A percentile compares a stretch with the other conserved stretches of the same genome.
Evolutionary conservation across 768 basidiomycete genomes (phyloP).

Genomic region (Clitopilus hobsonii): DNA sequence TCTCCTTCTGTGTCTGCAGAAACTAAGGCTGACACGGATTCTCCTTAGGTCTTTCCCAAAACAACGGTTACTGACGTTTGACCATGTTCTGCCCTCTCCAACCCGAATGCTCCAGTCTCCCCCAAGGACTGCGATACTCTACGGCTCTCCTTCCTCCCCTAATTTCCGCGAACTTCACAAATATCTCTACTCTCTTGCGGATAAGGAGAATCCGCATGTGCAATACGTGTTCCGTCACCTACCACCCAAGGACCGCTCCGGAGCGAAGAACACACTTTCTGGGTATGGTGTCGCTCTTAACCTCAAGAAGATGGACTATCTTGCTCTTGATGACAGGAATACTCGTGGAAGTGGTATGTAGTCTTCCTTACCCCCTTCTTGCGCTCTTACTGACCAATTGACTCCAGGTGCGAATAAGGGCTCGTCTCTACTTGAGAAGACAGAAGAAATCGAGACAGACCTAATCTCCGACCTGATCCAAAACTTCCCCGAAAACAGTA

Average conservation of each 20-base stretch:
- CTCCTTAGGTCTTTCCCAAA: slow-evolving; percentile 24
- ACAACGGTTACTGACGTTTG: slow-evolving; percentile 64
- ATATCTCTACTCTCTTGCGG: slow-evolving; percentile 51
- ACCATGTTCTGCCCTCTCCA: slow-evolving; percentile 64
- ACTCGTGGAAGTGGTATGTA: slow-evolving; percentile 17
- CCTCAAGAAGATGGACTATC: slow-evolving; percentile 96
- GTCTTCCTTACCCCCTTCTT: neutral
- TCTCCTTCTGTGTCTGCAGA: neutral
- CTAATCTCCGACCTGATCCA: slow-evolving; percentile 35
- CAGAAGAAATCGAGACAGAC: slow-evolving; percentile 21
- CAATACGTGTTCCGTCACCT: slow-evolving; percentile 77
- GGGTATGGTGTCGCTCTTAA: slow-evolving; percentile 93
- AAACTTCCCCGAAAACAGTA: slow-evolving; percentile 31
- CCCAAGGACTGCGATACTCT: slow-evolving; percentile 68
- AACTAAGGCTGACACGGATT: neutral
- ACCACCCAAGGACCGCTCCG: slow-evolving; percentile 30
- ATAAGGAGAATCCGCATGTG: slow-evolving; percentile 39
- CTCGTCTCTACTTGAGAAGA: slow-evolving; percentile 18
- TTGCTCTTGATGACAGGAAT: slow-evolving; percentile 85
- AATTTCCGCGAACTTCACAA: slow-evolving; percentile 71
- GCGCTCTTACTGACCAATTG: neutral
- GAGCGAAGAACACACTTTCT: slow-evolving; percentile 48
- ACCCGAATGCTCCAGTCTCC: slow-evolving; percentile 40
- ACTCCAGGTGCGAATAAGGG: slow-evolving; percentile 6
- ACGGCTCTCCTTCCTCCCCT: slow-evolving; percentile 59